A percentile compares a stretch with the other conserved stretches of the same genome.
Conservation (phyloP, 352 stramenopile species). For the Phytopythium cucurbitacearum region DNA sequence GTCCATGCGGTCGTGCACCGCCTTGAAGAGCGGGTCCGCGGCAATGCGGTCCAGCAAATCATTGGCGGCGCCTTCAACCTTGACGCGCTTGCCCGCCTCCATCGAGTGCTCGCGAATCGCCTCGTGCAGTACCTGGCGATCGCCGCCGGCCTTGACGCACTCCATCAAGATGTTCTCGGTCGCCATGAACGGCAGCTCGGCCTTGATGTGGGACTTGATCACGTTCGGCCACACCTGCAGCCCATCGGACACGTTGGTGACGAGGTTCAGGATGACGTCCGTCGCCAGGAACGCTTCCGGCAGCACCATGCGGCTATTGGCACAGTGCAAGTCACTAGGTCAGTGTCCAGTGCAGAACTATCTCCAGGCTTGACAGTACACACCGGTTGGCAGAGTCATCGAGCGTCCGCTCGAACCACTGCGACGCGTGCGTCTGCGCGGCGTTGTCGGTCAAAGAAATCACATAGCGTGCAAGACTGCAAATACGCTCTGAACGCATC, state of each 20-base stretch:
- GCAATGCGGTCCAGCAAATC: slow-evolving; percentile 97
- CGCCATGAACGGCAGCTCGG: slow-evolving; percentile 99
- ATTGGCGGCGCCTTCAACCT: slow-evolving; percentile 96
- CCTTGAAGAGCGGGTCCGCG: slow-evolving; percentile 91
- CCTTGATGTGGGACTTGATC: slow-evolving; percentile 96
- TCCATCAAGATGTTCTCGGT: slow-evolving; percentile 99
- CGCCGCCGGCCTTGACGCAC: slow-evolving; percentile 97
- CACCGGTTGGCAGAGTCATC: slow-evolving; percentile 98
- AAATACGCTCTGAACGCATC: slow-evolving; percentile 98
- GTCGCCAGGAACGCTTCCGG: slow-evolving; percentile 97
- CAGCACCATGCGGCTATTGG: slow-evolving; percentile 91
- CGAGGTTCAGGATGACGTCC: slow-evolving; percentile 97
- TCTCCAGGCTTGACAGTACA: slow-evolving; percentile 2
- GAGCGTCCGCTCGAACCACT: slow-evolving; percentile 99
- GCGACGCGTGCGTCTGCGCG: slow-evolving; percentile 95
- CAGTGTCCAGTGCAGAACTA: background rate
- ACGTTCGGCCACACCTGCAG: slow-evolving; percentile 95
- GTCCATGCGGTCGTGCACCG: slow-evolving; percentile 95
- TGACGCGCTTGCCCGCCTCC: slow-evolving; percentile 96
- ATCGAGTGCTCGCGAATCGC: slow-evolving; percentile 98
- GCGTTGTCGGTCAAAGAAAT: slow-evolving; percentile 97
- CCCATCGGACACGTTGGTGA: slow-evolving; percentile 96
- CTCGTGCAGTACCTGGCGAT: slow-evolving; percentile 97
- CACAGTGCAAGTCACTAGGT: slow-evolving; percentile 1
- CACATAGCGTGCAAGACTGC: slow-evolving; percentile 96